Evolutionary conservation across 192 early-diverging fungal genomes (phyloP), one percentile per base, ranked within the genome.

Genomic region (Backusella parvicylindrica): DNA sequence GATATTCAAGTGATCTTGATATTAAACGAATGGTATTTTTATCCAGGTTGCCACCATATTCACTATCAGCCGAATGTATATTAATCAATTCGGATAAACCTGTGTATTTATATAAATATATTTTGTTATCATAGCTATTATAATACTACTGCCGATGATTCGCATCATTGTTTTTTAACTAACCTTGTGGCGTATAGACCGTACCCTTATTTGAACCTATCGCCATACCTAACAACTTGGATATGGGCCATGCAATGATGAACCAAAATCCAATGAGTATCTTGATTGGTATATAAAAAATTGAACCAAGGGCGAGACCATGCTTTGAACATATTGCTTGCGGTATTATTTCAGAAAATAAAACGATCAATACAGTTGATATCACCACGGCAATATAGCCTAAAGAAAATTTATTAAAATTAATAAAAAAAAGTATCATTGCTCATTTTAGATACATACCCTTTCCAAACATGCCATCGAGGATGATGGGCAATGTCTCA

Each of bases 321-420:
- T 97, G 90, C 9, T 92, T 86, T 6, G 95, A 90, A 71, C 96
- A 97, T 7, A 97, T 83, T 4, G 96, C 92, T 73, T 97, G 95
- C n/a, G 97, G 96, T 68, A 98, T 92, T 60, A 98, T 95, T 84
- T 98, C 96, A 63, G 94, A 94, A 84, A 98, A 98, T 30, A 98
- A 79, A 13, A 98, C 92, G 43, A 98, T 90, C 23, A 96, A 74
- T 0, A 86, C 88, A 8, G 92, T 97, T 7, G 95, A 97, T 6
- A 89, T 85, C 7, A 98, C 71, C 56, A 98, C 87, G 1, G 96
- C 96, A 32, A 89, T 89, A 60, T 92, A 74, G 1, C 94, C 95
- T 50, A 28, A 8, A 68, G 0, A 70, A 23, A 18, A 13, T 63
- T 15, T 5, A 41, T 30, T 41, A 0, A 6, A 36, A 63, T n/a